Percentiles rank a stretch among this genome's conserved stretches.
Evolutionary conservation across 768 basidiomycete genomes (phyloP).

Genomic region (Boletus pseudopeckii): DNA sequence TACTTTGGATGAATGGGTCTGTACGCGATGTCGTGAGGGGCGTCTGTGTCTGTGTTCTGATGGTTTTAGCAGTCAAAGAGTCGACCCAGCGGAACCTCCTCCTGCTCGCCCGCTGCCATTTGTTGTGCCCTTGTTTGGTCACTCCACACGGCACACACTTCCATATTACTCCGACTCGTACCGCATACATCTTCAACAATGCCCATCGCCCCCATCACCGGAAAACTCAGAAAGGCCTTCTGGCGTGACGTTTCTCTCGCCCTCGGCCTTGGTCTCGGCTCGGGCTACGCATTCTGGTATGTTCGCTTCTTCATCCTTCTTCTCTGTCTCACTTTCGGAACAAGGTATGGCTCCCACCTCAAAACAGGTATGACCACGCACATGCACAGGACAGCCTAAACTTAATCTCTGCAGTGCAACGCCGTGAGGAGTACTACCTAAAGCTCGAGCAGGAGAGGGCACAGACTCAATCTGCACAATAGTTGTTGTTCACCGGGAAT

Average conservation of each 20-base stretch:
- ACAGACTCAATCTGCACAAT: conserved; percentile 16
- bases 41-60: conserved; percentile 11
- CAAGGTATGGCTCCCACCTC: conserved; percentile 81
- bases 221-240: conserved; percentile 89
- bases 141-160: conserved; percentile 2
- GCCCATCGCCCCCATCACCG: conserved; percentile 89
- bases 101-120: conserved; percentile 17
- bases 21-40: conserved; percentile 7
- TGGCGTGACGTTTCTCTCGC: conserved; percentile 79
- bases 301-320: conserved; percentile 29
- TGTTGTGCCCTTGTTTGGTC: conserved; percentile 34
- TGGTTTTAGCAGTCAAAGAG: conserved; percentile 13
- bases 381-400: conserved; percentile 4
- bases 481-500: not conserved
- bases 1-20: conserved; percentile 1
- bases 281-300: conserved; percentile 83
- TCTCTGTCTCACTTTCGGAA: conserved; percentile 25
- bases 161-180: conserved; percentile 27
- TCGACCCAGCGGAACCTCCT: conserved; percentile 17
- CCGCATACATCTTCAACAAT: conserved; percentile 42
- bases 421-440: conserved; percentile 82
- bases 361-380: conserved; percentile 54
- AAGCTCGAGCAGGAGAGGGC: conserved; percentile 66
- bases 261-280: conserved; percentile 71
- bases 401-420: conserved; percentile 55